These are phyloP conservation scores for Coniochaeta hoffmannii DNA, from an alignment of 2,329 filamentous ascomycete species.

Conservation along the genomic window DNA sequence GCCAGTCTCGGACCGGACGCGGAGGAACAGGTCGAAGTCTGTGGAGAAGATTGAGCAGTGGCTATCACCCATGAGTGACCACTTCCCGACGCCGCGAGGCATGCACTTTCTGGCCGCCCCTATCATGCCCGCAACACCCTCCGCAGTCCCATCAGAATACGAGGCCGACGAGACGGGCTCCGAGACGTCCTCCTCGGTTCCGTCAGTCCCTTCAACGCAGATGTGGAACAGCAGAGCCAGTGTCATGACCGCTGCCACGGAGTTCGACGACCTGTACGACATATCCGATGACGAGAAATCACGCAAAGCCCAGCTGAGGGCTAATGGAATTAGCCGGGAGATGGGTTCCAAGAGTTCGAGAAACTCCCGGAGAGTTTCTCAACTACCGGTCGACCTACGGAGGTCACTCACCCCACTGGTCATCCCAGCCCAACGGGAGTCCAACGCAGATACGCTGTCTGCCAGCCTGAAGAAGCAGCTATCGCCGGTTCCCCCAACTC, in stretches of 20 bases:
- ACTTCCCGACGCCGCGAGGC: conserved; percentile 68
- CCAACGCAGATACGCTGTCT: background rate
- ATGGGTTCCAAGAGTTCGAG: conserved; percentile 24
- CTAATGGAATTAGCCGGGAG: conserved; percentile 26
- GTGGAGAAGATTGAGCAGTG: conserved; percentile 49
- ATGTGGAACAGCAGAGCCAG: conserved; percentile 57
- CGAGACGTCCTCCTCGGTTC: conserved; percentile 40
- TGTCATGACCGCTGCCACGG: conserved; percentile 56
- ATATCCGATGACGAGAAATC: conserved; percentile 69
- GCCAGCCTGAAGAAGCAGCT: conserved; percentile 39
- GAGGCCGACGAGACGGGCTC: conserved; percentile 26
- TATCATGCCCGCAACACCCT: conserved; percentile 54
- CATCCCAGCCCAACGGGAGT: conserved; percentile 36
- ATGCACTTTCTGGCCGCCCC: conserved; percentile 57
- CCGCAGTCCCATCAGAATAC: conserved; percentile 42
- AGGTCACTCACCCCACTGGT: conserved; percentile 39
- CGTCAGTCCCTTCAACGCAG: conserved; percentile 46
- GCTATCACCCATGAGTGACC: conserved; percentile 51
- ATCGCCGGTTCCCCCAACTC: conserved; percentile 56
- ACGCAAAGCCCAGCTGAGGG: conserved; percentile 35
- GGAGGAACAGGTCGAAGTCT: conserved; percentile 22
- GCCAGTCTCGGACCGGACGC: conserved; percentile 10
- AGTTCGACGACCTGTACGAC: conserved; percentile 85
- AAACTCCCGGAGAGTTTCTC: conserved; percentile 37
- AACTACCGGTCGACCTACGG: conserved; percentile 25